Base-by-base conservation (phyloP, 805 yeast genomes). In the Candida peoriensis region DNA sequence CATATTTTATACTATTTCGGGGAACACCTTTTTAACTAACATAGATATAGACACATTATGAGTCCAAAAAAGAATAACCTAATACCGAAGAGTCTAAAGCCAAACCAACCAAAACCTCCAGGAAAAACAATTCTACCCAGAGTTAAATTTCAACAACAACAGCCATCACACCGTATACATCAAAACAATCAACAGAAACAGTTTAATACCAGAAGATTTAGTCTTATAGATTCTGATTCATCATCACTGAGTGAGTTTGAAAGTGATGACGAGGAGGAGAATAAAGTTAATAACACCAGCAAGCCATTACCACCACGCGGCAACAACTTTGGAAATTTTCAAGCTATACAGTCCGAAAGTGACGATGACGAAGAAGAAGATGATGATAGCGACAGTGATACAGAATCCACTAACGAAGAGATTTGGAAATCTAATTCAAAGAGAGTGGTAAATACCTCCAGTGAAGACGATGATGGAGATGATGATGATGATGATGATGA, bases 181-280 rank as follows among this genome's bases (percentile, higher is more conserved):
- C 15, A 25, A 10, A 24, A 14, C 14, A 19, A 9, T n/a, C 18
- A 18, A 5, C 39, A 33, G 17, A 19, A 12, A 6, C 19, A 12
- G 9, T 32, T 23, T 24, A 53, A 60, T 37, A 67, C 64, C 30
- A 60, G 72, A 50, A 55, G 66, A 41, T 68, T 68, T 42, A 63
- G 70, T 43, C 46, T 68, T 18, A 52, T 68, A 10, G 68, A 66
- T 36, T 65, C 71, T n/a, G 67, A 67, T 16, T 55, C 58, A 1
- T 61, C 68, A 8, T 60, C 65, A 8, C 35, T 62, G 16, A 63
- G 68, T 38, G 67, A 63, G 8, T 54, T 58, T 15, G 60, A 63
- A 16, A 62, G 60, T 20, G 58, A 49, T n/a, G 61, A 55, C 6
- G 46, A 46, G 19, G 47, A 48, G 10, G 33, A 42, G 3, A 44